A percentile compares a stretch with the other conserved stretches of the same genome.
phyloP scores from a whole-genome alignment of 441 rosid genomes.

The Bruguiera hainesii region DNA sequence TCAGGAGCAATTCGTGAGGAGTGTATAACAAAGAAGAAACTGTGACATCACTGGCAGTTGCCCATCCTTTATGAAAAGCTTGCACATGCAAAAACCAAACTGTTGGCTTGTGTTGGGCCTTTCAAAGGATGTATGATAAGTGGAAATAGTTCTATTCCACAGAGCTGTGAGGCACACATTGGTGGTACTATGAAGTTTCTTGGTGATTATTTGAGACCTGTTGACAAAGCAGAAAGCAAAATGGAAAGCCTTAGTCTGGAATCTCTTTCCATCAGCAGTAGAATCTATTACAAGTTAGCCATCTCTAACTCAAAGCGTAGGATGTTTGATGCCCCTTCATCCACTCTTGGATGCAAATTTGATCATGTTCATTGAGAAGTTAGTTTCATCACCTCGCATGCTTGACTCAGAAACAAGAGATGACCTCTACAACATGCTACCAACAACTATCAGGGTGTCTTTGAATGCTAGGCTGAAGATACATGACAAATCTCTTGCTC shows the following conservation, averaged over 20 bases:
- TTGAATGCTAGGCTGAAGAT: constrained; percentile 41
- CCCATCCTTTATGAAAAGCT: constrained; percentile 22
- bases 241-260: constrained; percentile 16
- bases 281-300: constrained; percentile 35
- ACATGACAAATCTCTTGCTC: constrained; percentile 26
- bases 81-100: constrained; percentile 29
- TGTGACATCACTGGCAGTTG: constrained; percentile 20
- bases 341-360: constrained; percentile 61
- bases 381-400: constrained; percentile 45
- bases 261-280: constrained; percentile 23
- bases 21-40: constrained; percentile 23
- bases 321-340: constrained; percentile 39
- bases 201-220: constrained; percentile 20
- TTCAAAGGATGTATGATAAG: constrained; percentile 46
- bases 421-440: constrained; percentile 55
- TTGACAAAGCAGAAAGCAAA: constrained; percentile 13
- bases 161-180: constrained; percentile 28
- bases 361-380: constrained; percentile 50
- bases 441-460: constrained; percentile 36
- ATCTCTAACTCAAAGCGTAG: constrained; percentile 30
- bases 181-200: constrained; percentile 38
- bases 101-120: constrained; percentile 31
- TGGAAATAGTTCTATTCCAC: constrained; percentile 33
- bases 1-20: constrained; percentile 22
- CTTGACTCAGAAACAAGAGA: constrained; percentile 45